Evolutionary conservation across 805 yeast genomes (phyloP).

Genomic region (Yamadazyma tumulicola): DNA sequence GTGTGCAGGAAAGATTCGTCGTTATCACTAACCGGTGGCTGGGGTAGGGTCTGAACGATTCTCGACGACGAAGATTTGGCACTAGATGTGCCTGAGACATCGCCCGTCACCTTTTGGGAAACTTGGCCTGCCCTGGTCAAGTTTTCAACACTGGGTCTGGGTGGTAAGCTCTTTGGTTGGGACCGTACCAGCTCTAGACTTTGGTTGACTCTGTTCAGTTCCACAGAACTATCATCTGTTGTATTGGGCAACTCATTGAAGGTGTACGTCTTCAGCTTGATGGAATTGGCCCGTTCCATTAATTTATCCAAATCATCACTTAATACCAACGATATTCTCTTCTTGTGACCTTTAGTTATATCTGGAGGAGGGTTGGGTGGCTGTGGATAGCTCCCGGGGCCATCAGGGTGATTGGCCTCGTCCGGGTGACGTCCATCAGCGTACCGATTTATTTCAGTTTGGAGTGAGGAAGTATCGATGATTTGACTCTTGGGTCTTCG

Average conservation of each 20-base stretch:
- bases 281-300: constrained; percentile 31
- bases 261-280: constrained; percentile 14
- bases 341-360: constrained; percentile 9
- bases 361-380: background rate
- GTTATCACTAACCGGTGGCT: constrained; percentile 11
- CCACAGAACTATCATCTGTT: constrained; percentile 9
- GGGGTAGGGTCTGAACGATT: constrained; percentile 11
- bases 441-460: constrained; percentile 2
- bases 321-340: constrained; percentile 24
- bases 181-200: background rate
- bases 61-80: background rate
- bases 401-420: background rate
- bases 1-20: constrained; percentile 10
- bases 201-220: constrained; percentile 4
- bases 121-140: constrained; percentile 22
- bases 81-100: background rate
- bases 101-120: constrained; percentile 11
- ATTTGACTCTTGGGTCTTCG: constrained; percentile 34
- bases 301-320: constrained; percentile 37
- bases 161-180: constrained; percentile 15
- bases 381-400: too few species aligned
- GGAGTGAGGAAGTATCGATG: constrained; percentile 5
- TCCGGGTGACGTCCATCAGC: background rate
- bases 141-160: constrained; percentile 24
- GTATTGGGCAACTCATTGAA: constrained; percentile 10